Conservation (phyloP, 1,139 yeast species). For the Debaryomyces sp. region DNA sequence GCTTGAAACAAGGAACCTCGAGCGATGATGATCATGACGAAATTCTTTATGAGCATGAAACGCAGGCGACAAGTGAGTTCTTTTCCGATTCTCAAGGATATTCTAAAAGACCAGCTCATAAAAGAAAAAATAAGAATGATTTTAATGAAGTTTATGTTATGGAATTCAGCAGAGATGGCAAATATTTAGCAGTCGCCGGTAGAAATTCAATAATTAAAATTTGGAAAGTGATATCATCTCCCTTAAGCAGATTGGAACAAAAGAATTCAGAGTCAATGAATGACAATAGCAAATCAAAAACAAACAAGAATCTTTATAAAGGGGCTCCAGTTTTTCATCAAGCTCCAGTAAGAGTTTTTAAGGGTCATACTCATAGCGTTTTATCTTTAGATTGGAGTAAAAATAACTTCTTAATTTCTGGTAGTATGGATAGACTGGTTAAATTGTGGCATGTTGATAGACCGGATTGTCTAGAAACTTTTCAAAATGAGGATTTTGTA, state of each 20-base stretch:
- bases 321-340: slow-evolving; percentile 83
- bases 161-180: slow-evolving; percentile 79
- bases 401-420: slow-evolving; percentile 76
- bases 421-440: slow-evolving; percentile 86
- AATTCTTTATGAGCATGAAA: slow-evolving; percentile 1
- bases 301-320: slow-evolving; percentile 24
- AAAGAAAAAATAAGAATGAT: slow-evolving; percentile 11
- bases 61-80: not conserved
- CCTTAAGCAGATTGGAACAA: slow-evolving; percentile 57
- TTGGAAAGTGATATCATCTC: slow-evolving; percentile 80
- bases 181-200: slow-evolving; percentile 82
- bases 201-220: slow-evolving; percentile 66
- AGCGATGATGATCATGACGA: slow-evolving; percentile 8
- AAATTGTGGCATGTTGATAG: slow-evolving; percentile 85
- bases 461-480: slow-evolving; percentile 61
- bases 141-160: slow-evolving; percentile 66
- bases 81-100: slow-evolving; percentile 2
- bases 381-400: slow-evolving; percentile 86
- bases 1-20: not conserved
- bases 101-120: slow-evolving; percentile 4
- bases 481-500: slow-evolving; percentile 78
- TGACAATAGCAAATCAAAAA: slow-evolving; percentile 5
- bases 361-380: slow-evolving; percentile 72
- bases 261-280: slow-evolving; percentile 21
- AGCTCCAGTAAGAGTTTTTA: slow-evolving; percentile 61